A percentile compares a stretch with the other conserved stretches of the same genome.
phyloP scores from a whole-genome alignment of 306 rosid genomes.

The Crataegus laevigata region DNA sequence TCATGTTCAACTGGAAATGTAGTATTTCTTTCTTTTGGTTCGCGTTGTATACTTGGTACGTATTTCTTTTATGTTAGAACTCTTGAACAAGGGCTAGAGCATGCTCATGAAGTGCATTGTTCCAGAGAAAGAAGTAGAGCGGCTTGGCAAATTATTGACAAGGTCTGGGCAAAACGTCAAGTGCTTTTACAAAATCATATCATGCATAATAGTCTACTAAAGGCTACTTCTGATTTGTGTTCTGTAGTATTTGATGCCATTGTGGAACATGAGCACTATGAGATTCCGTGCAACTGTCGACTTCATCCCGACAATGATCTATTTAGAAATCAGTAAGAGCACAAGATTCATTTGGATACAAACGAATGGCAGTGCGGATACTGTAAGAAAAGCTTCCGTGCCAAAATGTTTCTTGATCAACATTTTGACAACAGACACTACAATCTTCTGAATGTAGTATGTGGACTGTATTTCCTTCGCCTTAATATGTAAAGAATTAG shows the following conservation, averaged over 20 bases:
- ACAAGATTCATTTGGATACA: constrained; percentile 60
- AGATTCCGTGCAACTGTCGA: constrained; percentile 60
- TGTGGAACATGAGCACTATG: constrained; percentile 58
- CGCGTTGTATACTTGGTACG: background rate
- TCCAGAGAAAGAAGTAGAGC: constrained; percentile 86
- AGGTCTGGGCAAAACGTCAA: constrained; percentile 30
- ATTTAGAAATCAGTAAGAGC: constrained; percentile 83
- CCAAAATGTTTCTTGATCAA: constrained; percentile 81
- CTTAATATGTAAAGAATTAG: constrained; percentile 23
- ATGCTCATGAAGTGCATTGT: constrained; percentile 61
- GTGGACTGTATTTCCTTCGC: constrained; percentile 29
- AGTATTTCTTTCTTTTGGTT: background rate
- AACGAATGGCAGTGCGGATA: constrained; percentile 90
- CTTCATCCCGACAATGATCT: constrained; percentile 78
- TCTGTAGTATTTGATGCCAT: constrained; percentile 75
- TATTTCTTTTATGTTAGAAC: constrained; percentile 21
- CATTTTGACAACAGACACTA: constrained; percentile 85
- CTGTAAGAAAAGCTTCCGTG: constrained; percentile 90
- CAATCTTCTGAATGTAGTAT: constrained; percentile 78
- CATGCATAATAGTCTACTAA: constrained; percentile 12
- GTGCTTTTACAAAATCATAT: background rate
- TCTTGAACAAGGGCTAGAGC: constrained; percentile 35
- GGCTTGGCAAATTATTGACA: constrained; percentile 66
- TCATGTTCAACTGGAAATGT: background rate
- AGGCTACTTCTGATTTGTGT: constrained; percentile 15